Evolutionary conservation across 495 filamentous ascomycete genomes (phyloP), one percentile per base, ranked within the genome.

Genomic region (Aspergillus coremiiformis): DNA sequence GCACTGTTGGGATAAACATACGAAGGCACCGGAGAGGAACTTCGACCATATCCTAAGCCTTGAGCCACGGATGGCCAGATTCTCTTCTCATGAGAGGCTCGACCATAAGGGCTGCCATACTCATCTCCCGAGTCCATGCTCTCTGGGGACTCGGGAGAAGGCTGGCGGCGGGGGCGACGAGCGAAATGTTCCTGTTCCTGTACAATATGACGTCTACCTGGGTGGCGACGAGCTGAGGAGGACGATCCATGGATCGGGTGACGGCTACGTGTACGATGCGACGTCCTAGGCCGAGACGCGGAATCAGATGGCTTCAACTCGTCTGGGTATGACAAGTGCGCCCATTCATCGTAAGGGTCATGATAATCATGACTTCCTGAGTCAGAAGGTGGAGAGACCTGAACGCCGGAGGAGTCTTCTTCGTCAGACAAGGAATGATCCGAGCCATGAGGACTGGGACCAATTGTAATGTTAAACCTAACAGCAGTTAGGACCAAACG

Each of bases 291-390:
- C 52, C 81, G 73, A 55, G 83, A 92, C 23, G 88, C 88, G n/a
- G 88, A 91, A 72, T 94, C 89, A 30, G 84, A 86, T 20, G 87
- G 85, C 46, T 85, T 83, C 58, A 93, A 69, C 58, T 91, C 87
- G 61, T 84, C 84, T 52, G 72, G 73, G 55, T 77, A 77, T 51
- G 71, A 45, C 48, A 75, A 53, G 49, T 71, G 61, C 52, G 75
- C 73, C 62, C 79, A 80, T 58, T 81, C 77, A 50, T 71, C 75
- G 24, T 81, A 75, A 21, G 54, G 65, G 41, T 78, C 69, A 32
- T 66, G 63, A 60, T 69, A 75, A 39, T 71, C 74, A 69, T 77
- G 73, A 66, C 76, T 81, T 53, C 68, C 77, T 50, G 62, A 54
- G 39, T 61, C 67, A 35, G 72, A 78, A 55, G 69, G 67, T 9